A percentile compares a stretch with the other conserved stretches of the same genome.
Evolutionary conservation across 2,329 filamentous ascomycete genomes (phyloP).

Genomic region (Penicillium thymicola): DNA sequence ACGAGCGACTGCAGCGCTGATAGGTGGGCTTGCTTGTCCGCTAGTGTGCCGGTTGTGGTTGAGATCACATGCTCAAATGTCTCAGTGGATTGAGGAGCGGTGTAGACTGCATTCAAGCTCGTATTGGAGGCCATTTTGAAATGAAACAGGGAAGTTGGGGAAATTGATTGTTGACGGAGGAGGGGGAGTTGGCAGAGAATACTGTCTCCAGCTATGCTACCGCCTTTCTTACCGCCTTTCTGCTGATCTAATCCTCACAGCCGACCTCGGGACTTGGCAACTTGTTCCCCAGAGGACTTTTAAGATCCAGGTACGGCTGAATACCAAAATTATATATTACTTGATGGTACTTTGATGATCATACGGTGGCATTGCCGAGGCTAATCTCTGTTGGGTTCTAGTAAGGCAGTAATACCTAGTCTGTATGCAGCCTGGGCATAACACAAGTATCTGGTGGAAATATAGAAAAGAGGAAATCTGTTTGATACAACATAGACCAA

Average conservation of each 20-base stretch:
- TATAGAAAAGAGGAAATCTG: background rate
- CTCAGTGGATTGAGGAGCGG: slow-evolving; percentile 29
- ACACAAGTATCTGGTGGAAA: background rate
- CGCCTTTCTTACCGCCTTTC: slow-evolving; percentile 9
- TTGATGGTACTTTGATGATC: background rate
- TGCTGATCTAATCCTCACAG: background rate
- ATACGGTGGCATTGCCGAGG: background rate
- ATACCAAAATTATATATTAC: background rate
- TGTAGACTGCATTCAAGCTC: slow-evolving; percentile 27
- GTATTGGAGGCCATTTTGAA: slow-evolving; percentile 7
- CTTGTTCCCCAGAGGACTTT: background rate
- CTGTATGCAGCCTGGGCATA: background rate
- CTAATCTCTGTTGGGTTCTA: background rate
- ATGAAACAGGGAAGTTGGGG: background rate
- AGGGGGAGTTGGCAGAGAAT: background rate
- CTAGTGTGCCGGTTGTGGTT: slow-evolving; percentile 19
- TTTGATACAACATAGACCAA: background rate
- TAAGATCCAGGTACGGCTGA: background rate
- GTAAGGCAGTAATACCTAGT: background rate
- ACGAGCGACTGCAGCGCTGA: slow-evolving; percentile 49
- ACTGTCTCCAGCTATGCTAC: background rate
- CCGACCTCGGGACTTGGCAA: background rate
- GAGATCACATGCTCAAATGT: slow-evolving; percentile 34
- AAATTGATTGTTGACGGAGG: background rate
- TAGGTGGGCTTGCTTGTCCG: slow-evolving; percentile 54